These are phyloP conservation scores for Colletotrichum destructivum DNA, from an alignment of 2,329 filamentous ascomycete species.

Conservation along the genomic window DNA sequence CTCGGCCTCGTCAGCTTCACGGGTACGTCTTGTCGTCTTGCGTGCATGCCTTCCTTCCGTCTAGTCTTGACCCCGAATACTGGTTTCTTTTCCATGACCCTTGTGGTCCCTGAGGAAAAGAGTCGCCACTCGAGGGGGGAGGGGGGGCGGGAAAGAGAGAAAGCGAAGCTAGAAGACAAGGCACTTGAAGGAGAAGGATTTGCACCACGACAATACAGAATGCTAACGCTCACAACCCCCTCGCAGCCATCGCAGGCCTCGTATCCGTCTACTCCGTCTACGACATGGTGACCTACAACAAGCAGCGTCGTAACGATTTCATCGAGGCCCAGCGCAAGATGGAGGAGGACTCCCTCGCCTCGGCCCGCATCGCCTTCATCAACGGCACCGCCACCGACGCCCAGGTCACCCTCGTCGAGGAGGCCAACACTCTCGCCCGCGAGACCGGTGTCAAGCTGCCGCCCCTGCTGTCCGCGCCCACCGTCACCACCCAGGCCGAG, in stretches of 20 bases:
- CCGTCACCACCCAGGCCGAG: conserved; percentile 43
- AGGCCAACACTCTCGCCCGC: conserved; percentile 66
- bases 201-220: neutral
- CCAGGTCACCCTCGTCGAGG: conserved; percentile 70
- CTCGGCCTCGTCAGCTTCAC: conserved; percentile 70
- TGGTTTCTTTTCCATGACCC: too few species aligned
- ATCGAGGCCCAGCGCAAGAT: conserved; percentile 68
- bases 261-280: conserved; percentile 72
- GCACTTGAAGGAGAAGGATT: neutral
- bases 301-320: conserved; percentile 72
- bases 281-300: conserved; percentile 75
- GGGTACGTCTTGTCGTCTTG: conserved; percentile 55
- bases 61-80: too few species aligned
- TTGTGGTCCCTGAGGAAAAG: too few species aligned
- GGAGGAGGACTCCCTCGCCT: conserved; percentile 68
- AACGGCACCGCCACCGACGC: conserved; percentile 70
- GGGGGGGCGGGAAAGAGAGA: neutral
- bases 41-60: too few species aligned
- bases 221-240: conserved; percentile 6
- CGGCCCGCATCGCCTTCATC: conserved; percentile 73
- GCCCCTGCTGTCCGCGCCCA: conserved; percentile 64
- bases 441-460: conserved; percentile 63
- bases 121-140: neutral
- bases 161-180: neutral
- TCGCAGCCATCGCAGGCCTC: conserved; percentile 67